Percentiles rank a stretch among this genome's conserved stretches.
Conservation (phyloP, 306 rosid genomes). For the Dryas drummondii region DNA sequence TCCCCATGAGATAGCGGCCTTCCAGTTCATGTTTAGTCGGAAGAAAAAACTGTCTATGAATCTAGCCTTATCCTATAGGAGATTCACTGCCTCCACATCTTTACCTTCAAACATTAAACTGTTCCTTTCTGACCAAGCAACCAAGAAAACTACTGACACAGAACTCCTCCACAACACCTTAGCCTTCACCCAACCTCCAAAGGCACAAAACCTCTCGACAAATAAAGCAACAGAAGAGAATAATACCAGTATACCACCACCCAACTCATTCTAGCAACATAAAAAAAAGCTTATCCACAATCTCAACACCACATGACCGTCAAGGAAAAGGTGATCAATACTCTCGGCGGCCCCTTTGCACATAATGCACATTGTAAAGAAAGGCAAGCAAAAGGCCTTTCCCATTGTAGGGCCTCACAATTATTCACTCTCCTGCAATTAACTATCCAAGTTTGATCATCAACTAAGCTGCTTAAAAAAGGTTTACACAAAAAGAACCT, state of each 20-base stretch:
- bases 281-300: background rate
- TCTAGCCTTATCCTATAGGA: background rate
- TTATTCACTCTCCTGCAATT: too few species aligned
- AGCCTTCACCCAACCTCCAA: background rate
- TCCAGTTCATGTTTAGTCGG: background rate
- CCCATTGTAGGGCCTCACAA: too few species aligned
- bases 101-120: background rate
- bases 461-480: too few species aligned
- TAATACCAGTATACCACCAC: background rate
- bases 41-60: background rate
- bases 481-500: too few species aligned
- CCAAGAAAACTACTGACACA: background rate
- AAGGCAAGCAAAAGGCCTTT: too few species aligned
- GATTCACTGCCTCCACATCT: background rate
- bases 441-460: too few species aligned
- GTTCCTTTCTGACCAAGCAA: background rate
- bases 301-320: too few species aligned
- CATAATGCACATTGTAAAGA: too few species aligned
- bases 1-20: background rate
- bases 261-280: background rate
- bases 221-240: background rate
- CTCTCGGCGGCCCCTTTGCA: too few species aligned
- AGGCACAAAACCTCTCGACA: background rate
- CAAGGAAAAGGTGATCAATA: too few species aligned
- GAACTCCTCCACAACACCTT: background rate